Evolutionary conservation across 805 yeast genomes (phyloP).

Genomic region (Kuraishia hungarica): DNA sequence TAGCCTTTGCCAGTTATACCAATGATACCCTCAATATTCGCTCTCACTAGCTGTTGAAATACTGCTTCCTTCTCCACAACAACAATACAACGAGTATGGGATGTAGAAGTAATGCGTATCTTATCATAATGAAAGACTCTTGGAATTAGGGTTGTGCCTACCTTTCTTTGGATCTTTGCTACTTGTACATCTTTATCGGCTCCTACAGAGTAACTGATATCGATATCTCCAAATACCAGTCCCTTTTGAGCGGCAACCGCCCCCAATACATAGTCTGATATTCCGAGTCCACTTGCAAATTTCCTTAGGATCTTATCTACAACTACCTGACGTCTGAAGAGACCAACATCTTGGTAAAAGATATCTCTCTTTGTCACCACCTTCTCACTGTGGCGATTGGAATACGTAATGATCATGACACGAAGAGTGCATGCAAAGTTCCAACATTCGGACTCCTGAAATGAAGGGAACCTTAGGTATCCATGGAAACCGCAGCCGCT

Average conservation of each 20-base stretch:
- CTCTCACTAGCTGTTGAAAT: conserved; percentile 1
- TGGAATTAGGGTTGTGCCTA: conserved; percentile 28
- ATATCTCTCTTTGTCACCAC: conserved; percentile 44
- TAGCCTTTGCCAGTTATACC: conserved; percentile 59
- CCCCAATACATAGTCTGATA: conserved; percentile 28
- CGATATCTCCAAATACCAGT: conserved; percentile 32
- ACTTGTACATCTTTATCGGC: neutral
- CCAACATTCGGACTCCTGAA: neutral
- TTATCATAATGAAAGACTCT: conserved; percentile 13
- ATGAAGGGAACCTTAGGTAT: neutral
- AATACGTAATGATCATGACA: neutral
- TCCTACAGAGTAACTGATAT: conserved; percentile 5
- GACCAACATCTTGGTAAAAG: conserved; percentile 46
- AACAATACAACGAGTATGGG: conserved; percentile 15
- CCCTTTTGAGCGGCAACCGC: conserved; percentile 53
- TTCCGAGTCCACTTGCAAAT: conserved; percentile 28
- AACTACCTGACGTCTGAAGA: conserved; percentile 35
- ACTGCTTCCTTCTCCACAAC: conserved; percentile 43
- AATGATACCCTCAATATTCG: neutral
- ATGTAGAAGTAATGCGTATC: neutral
- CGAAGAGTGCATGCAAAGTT: neutral
- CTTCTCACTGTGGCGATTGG: neutral
- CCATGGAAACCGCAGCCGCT: neutral
- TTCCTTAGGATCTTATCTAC: conserved; percentile 31
- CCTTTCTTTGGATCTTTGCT: neutral